Evolutionary conservation across 768 basidiomycete species (phyloP).

Genomic region (Trametes punicea): DNA sequence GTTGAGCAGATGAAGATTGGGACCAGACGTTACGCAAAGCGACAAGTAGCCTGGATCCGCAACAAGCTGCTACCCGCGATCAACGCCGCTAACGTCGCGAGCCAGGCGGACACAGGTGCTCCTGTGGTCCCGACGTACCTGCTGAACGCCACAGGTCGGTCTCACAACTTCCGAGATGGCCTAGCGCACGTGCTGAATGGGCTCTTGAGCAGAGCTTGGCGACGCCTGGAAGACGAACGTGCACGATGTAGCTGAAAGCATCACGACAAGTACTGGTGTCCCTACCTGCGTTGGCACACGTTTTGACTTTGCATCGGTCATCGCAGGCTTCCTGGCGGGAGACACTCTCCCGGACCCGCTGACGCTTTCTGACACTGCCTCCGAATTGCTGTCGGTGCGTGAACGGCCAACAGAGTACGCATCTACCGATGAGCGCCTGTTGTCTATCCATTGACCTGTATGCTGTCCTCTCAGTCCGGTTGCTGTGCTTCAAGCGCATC

Average conservation of each 20-base stretch:
- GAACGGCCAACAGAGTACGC: slow-evolving; percentile 46
- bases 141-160: slow-evolving; percentile 65
- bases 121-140: slow-evolving; percentile 49
- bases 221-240: slow-evolving; percentile 61
- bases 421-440: neutral
- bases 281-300: no score
- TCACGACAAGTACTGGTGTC: slow-evolving; percentile 43
- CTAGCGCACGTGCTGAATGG: neutral
- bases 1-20: slow-evolving; percentile 80
- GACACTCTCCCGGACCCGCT: slow-evolving; percentile 53
- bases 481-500: slow-evolving; percentile 51
- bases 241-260: slow-evolving; percentile 43
- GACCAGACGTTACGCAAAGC: slow-evolving; percentile 88
- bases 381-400: slow-evolving; percentile 45
- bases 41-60: slow-evolving; percentile 88
- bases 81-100: slow-evolving; percentile 40
- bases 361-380: slow-evolving; percentile 52
- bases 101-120: slow-evolving; percentile 21
- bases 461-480: slow-evolving; percentile 44
- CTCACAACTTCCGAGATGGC: neutral
- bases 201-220: slow-evolving; percentile 39
- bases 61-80: slow-evolving; percentile 84
- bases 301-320: neutral
- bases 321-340: slow-evolving; percentile 53
- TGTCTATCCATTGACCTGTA: neutral